These are phyloP conservation scores for Melaleuca quinquenervia DNA, from an alignment of 345 rosid genomes.

Conservation along the genomic window DNA sequence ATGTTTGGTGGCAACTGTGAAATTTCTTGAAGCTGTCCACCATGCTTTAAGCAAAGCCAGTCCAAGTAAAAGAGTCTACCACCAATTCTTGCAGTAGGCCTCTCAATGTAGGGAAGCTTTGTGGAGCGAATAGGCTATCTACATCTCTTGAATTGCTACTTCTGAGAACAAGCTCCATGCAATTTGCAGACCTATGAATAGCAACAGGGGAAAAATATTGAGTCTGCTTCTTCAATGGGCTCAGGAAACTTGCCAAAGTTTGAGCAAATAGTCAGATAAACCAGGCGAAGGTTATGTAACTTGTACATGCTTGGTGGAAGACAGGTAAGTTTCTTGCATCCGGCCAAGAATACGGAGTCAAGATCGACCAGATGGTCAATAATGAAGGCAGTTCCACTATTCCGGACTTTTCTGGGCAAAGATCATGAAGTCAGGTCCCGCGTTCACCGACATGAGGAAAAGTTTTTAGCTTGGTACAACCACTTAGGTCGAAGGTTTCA, in stretches of 20 bases:
- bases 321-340: background rate
- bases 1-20: background rate
- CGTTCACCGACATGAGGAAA: background rate
- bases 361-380: background rate
- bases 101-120: rapidly evolving
- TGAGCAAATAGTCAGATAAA: background rate
- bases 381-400: background rate
- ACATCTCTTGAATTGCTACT: background rate
- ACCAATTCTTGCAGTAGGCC: background rate
- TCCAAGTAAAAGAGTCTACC: background rate
- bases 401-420: background rate
- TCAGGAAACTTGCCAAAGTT: background rate
- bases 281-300: rapidly evolving
- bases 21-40: background rate
- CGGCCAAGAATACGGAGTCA: rapidly evolving
- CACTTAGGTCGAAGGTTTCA: background rate
- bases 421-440: background rate
- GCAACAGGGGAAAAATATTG: rapidly evolving
- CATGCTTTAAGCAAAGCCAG: background rate
- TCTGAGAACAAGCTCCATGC: background rate
- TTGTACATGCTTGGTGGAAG: background rate
- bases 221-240: rapidly evolving
- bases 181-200: background rate
- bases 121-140: background rate
- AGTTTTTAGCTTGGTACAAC: background rate